Base-by-base conservation (phyloP, 177 flowering plant species). In the Vitis hybrid region DNA sequence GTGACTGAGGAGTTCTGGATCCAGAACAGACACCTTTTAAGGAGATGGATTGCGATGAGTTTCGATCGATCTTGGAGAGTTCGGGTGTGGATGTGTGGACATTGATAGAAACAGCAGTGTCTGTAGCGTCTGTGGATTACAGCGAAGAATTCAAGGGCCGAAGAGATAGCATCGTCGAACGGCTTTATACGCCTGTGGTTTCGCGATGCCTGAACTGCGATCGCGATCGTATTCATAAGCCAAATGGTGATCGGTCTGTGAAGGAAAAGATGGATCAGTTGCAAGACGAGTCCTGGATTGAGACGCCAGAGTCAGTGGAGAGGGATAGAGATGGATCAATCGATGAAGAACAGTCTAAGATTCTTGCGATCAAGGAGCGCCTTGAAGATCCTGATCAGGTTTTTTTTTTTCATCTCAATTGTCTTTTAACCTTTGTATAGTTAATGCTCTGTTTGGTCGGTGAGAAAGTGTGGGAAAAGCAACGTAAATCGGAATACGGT, bases 331-430 rank as follows among this genome's bases (percentile, higher is more conserved):
- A 40, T 40, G 75, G 72, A 3, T 70, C 82, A 67, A 71, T 82
- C 23, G 89, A 86, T 52, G 92, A 93, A 65, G 97, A 92, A 48
- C 87, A 85, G 76, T 81, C 80, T 59, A 86, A 69, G 76, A 81
- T 96, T 66, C 78, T 89, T 2, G 78, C 79, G 5, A 88, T 96
- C 60, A 94, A 88, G 78, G 91, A 86, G 51, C 86, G 80, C 49
- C 90, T 96, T 49, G 98, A 96, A 79, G 92, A 89, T 75, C 91
- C 87, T 56, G 72, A 85, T 71, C 97, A 88, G 99, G 98, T 92
- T 59, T 65, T 17, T 7, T 7, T 51, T 34, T 49, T 40, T 0
- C 6, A 40, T 40, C 9, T 40, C 8, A 40, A 40, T 40, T 5
- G 8, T 40, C 45, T 40, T 26, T 40, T 40, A 40, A 12, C 5